Base-by-base conservation (phyloP, 108 stramenopile genomes). In the Skeletonema grethae region DNA sequence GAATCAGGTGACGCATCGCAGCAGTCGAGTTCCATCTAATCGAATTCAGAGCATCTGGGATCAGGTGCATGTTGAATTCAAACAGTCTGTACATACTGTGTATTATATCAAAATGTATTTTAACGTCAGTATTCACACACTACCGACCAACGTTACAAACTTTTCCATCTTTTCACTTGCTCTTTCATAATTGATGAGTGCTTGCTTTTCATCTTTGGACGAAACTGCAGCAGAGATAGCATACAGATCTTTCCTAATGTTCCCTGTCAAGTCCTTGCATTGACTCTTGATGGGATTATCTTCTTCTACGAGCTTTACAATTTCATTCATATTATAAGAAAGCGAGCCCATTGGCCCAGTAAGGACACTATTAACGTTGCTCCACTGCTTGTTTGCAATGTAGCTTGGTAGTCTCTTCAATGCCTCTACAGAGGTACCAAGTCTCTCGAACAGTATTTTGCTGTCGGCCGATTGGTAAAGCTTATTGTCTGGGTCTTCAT, bases 381-480 rank as follows among this genome's bases (percentile, higher is more conserved):
- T 86, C 90, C 90, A 91, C 62, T 88, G 76, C 68, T 88, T 91
- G 16, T 24, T 61, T 68, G 79, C 80, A 39, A 88, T 68, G 28
- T 88, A 77, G 13, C 38, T 46, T 5, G 90, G 90, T 30, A 91
- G 77, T 22, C 70, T 48, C 9, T 73, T 81, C 50, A 91, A 68
- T 2, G 86, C 82, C 9, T 36, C 43, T 4, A 76, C 58, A 10
- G 76, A 67, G 13, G 25, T 64, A 64, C 73, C 85, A 13, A 87
- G 61, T 48, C 88, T 80, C 29, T 85, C 73, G 32, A 87, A 46
- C 56, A 88, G 69, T 28, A 82, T 41, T 38, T 65, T 57, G 20
- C 28, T 59, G 34, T 91, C 86, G 4, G 72, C 72, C 15, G 84
- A 84, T 63, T 91, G 83, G 64, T 91, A 91, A 24, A 91, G 57